Evolutionary conservation across 345 rosid species (phyloP), one percentile per base, ranked within the genome.

Genomic region (Salix suchowensis): DNA sequence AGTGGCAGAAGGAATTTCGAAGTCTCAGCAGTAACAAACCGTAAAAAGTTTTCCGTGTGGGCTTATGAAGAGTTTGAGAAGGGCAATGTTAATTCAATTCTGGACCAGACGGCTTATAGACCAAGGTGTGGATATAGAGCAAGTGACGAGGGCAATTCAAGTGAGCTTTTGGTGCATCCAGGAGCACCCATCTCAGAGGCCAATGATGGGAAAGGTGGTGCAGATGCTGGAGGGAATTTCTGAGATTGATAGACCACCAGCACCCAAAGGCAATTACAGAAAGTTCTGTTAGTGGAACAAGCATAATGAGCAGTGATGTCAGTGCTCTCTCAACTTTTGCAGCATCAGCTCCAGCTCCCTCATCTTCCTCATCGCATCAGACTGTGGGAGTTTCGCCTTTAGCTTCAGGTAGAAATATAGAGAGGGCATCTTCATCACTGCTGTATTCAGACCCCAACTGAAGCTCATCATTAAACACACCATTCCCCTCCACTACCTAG

Each of bases 31-130:
- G 72, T 28, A 30, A 84, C 92, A 34, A 74, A 86, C 69, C 61
- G 80, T 46, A 87, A 81, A 69, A 89, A 83, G 81, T 90, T 89
- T 77, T 83, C 91, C 3, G 21, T 19, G 58, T 88, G 96, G 96
- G 92, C 94, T 11, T 83, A 76, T 52, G 89, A 86, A 71, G 92
- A 90, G 85, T 85, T 87, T 50, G 89, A 74, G 70, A 79, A 74
- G 75, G 78, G 60, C 11, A 79, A 79, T 50, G 66, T 70, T 6
- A 15, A 6, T 26, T 50, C 62, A 42, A 75, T 80, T 69, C 19
- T 75, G 37, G 82, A 80, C 67, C 76, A 32, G n/a, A 23, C 65
- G 67, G 68, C 75, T 80, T 28, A 13, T 24, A 23, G 64, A 36
- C 52, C 32, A 70, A 28, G 71, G 55, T 28, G 71, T 75, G 48